Evolutionary conservation across 1,284 basidiomycete species (phyloP).

Genomic region (Ustilago trichophora): DNA sequence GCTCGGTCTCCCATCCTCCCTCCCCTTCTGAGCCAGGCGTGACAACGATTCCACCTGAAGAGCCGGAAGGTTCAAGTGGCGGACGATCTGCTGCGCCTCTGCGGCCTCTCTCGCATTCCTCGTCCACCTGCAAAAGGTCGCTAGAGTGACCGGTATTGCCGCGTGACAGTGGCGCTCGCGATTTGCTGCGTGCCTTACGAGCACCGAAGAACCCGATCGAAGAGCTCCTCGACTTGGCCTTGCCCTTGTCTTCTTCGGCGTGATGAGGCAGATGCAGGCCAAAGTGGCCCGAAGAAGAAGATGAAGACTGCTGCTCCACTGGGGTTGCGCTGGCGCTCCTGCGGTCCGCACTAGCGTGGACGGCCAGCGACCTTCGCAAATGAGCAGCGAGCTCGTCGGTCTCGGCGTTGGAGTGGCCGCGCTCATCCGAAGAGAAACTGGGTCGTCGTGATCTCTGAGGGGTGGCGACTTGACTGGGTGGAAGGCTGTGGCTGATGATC

Average conservation of each 20-base stretch:
- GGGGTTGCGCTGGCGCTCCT: constrained; percentile 37
- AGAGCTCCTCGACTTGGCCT: constrained; percentile 36
- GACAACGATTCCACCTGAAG: constrained; percentile 15
- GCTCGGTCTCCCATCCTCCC: constrained; percentile 31
- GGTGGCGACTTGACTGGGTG: constrained; percentile 27
- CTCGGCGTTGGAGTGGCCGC: neutral
- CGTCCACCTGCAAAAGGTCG: constrained; percentile 40
- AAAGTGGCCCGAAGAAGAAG: neutral
- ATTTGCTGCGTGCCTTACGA: constrained; percentile 44
- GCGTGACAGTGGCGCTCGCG: constrained; percentile 14
- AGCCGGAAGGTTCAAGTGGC: constrained; percentile 10
- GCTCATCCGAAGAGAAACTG: constrained; percentile 23
- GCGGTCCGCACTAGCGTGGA: constrained; percentile 20
- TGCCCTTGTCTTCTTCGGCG: constrained; percentile 28
- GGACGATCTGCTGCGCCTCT: constrained; percentile 20
- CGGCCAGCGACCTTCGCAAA: constrained; percentile 29
- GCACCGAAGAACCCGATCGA: constrained; percentile 46
- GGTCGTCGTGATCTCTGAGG: constrained; percentile 38
- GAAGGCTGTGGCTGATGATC: constrained; percentile 27
- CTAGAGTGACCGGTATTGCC: constrained; percentile 19
- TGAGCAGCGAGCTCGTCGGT: constrained; percentile 33
- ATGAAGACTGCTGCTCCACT: constrained; percentile 2
- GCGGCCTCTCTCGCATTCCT: constrained; percentile 38
- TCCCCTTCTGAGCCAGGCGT: constrained; percentile 40
- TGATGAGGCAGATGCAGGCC: neutral